Conservation (phyloP, 148 eudicot species). For the Vaccinium myrtillus region DNA sequence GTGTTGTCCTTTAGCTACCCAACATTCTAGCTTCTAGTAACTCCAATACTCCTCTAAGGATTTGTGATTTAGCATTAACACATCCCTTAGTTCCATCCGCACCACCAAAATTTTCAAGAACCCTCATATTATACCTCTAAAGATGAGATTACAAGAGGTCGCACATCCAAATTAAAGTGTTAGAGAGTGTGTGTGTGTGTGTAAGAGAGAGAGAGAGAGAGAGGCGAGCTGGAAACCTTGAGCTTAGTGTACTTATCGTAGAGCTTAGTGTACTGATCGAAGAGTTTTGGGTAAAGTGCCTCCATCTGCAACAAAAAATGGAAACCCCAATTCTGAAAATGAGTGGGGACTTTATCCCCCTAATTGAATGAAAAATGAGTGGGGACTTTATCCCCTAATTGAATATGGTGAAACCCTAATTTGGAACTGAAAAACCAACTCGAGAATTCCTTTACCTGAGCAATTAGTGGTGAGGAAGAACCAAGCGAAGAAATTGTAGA, state of each 20-base stretch:
- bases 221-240: slow-evolving; percentile 44
- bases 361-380: too few species aligned
- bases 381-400: too few species aligned
- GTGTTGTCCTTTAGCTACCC: neutral
- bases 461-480: too few species aligned
- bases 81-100: neutral
- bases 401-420: too few species aligned
- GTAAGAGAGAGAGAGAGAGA: slow-evolving; percentile 6
- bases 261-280: slow-evolving; percentile 57
- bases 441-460: too few species aligned
- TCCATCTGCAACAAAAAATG: slow-evolving; percentile 50
- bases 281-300: slow-evolving; percentile 64
- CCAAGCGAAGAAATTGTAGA: too few species aligned
- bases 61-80: neutral
- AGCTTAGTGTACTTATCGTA: slow-evolving; percentile 26
- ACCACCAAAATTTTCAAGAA: neutral
- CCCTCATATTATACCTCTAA: neutral
- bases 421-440: too few species aligned
- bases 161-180: neutral
- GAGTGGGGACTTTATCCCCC: too few species aligned
- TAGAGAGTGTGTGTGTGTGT: neutral
- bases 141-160: neutral
- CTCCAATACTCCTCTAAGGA: neutral
- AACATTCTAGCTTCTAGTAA: neutral
- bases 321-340: neutral